phyloP scores from a whole-genome alignment of 2,329 filamentous ascomycete genomes.

The Colletotrichum sansevieriae region DNA sequence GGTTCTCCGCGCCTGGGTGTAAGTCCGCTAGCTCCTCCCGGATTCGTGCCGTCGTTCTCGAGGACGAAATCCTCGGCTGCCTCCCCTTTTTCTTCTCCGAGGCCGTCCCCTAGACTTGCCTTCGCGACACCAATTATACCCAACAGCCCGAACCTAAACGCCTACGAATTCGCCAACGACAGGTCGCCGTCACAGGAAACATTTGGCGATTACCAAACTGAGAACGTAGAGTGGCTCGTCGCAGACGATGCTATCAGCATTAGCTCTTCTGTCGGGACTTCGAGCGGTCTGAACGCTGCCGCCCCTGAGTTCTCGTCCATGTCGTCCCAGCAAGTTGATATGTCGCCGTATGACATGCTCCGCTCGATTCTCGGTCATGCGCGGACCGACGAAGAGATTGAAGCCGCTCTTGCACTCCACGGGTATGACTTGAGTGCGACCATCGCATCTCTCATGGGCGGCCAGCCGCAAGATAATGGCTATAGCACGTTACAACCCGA shows the following conservation, averaged over 20 bases:
- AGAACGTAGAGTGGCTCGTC: conserved; percentile 97
- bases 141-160: conserved; percentile 92
- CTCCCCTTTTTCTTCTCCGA: conserved; percentile 93
- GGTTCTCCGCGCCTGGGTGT: conserved; percentile 86
- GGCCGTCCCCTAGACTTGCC: conserved; percentile 90
- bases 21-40: conserved; percentile 86
- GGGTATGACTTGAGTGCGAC: conserved; percentile 95
- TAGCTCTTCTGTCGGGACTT: conserved; percentile 77
- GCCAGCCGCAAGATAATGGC: conserved; percentile 64
- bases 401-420: conserved; percentile 87
- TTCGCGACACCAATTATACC: conserved; percentile 92
- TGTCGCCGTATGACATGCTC: conserved; percentile 98
- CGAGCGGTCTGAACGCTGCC: conserved; percentile 81
- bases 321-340: conserved; percentile 80
- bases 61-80: conserved; percentile 83
- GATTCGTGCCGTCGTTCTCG: conserved; percentile 83
- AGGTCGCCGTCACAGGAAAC: conserved; percentile 84
- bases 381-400: conserved; percentile 93
- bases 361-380: conserved; percentile 93
- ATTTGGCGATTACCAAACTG: conserved; percentile 90
- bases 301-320: conserved; percentile 80
- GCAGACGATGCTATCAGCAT: conserved; percentile 87
- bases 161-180: conserved; percentile 92
- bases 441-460: conserved; percentile 88
- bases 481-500: conserved; percentile 50